phyloP scores from a whole-genome alignment of 192 early-diverging fungal genomes.

The Coemansia sp. region DNA sequence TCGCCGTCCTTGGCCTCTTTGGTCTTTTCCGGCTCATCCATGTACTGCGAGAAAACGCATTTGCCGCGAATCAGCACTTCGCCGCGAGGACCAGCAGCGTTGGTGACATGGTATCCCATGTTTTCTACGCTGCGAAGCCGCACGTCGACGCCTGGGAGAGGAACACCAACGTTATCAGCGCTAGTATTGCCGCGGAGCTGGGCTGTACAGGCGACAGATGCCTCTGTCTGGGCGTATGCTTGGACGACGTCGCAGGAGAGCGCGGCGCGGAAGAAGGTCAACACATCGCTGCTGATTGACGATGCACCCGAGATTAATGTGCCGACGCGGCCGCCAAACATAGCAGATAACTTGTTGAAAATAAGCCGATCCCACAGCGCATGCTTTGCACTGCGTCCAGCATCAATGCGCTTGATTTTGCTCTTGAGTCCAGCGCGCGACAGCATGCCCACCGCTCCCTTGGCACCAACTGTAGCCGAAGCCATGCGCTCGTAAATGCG shows the following conservation, averaged over 20 bases:
- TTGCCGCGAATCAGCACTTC: conserved; percentile 79
- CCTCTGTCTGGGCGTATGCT: conserved; percentile 86
- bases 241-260: conserved; percentile 63
- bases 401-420: conserved; percentile 59
- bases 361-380: conserved; percentile 82
- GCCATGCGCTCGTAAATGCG: conserved; percentile 73
- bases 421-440: conserved; percentile 53
- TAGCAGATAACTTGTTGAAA: conserved; percentile 73
- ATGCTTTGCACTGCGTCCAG: conserved; percentile 62
- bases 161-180: conserved; percentile 68
- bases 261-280: conserved; percentile 70
- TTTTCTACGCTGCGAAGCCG: conserved; percentile 83
- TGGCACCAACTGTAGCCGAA: conserved; percentile 51
- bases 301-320: conserved; percentile 73
- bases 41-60: conserved; percentile 72
- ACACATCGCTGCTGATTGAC: conserved; percentile 67
- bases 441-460: conserved; percentile 43
- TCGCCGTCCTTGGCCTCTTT: conserved; percentile 67
- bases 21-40: conserved; percentile 72
- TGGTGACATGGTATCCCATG: conserved; percentile 73
- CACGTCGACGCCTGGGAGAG: conserved; percentile 64
- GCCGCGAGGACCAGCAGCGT: conserved; percentile 75
- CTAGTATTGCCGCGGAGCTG: conserved; percentile 55
- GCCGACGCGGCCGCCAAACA: conserved; percentile 72
- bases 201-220: conserved; percentile 41